Conservation (phyloP, 2,329 filamentous ascomycete species). For the Calcarisporium arbuscula region DNA sequence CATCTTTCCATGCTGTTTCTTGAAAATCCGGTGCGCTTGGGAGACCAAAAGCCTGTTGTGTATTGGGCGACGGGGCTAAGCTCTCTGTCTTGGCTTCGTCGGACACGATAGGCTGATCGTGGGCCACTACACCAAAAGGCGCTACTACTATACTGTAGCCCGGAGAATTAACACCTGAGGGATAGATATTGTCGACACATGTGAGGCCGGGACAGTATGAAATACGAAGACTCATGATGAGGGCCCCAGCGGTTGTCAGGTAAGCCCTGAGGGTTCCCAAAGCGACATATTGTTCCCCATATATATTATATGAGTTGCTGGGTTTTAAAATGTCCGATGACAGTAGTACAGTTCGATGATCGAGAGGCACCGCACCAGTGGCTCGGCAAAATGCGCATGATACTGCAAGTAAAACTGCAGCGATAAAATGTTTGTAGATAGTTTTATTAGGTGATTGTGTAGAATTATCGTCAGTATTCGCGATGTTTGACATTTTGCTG, state of each 20-base stretch:
- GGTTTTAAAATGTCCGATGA: slow-evolving; percentile 16
- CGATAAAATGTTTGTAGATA: slow-evolving; percentile 48
- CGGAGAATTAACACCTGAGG: slow-evolving; percentile 31
- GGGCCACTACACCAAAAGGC: slow-evolving; percentile 41
- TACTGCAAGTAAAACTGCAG: slow-evolving; percentile 45
- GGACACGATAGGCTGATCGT: slow-evolving; percentile 14
- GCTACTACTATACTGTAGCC: slow-evolving; percentile 45
- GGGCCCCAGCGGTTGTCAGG: slow-evolving; percentile 48
- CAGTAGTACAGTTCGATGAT: slow-evolving; percentile 46
- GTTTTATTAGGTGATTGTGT: slow-evolving; percentile 27
- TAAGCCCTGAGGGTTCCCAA: slow-evolving; percentile 48
- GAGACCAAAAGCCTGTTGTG: slow-evolving; percentile 39
- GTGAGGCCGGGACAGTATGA: slow-evolving; percentile 41
- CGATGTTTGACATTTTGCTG: slow-evolving; percentile 20
- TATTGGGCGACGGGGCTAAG: slow-evolving; percentile 46
- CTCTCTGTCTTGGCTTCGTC: slow-evolving; percentile 24
- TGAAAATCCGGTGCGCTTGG: slow-evolving; percentile 34
- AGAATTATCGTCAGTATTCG: slow-evolving; percentile 15
- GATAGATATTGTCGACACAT: slow-evolving; percentile 37
- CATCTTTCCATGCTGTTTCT: slow-evolving; percentile 40
- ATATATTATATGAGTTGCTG: slow-evolving; percentile 12
- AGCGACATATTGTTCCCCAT: slow-evolving; percentile 19
- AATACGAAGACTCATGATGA: slow-evolving; percentile 44
- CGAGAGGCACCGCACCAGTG: slow-evolving; percentile 45
- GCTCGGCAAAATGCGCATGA: slow-evolving; percentile 42